These are phyloP conservation scores for Podaxis sp. DNA, from an alignment of 768 basidiomycete species.

Conservation along the genomic window DNA sequence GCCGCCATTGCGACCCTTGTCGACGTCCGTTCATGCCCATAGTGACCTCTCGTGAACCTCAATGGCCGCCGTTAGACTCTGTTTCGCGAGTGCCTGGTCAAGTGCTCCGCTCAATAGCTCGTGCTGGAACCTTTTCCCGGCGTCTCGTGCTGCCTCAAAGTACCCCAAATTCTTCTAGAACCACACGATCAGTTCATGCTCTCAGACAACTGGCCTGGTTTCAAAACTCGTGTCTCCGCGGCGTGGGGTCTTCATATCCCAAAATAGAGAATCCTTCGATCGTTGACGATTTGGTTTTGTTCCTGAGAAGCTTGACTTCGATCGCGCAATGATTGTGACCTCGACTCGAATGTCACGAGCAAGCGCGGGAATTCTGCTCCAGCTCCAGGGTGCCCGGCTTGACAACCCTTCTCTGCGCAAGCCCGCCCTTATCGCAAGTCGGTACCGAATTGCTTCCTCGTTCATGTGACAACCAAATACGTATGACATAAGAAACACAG, in stretches of 20 bases:
- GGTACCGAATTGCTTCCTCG: constrained; percentile 19
- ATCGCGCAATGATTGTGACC: constrained; percentile 23
- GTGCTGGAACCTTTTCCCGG: not conserved
- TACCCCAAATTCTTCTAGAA: not conserved
- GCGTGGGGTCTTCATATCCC: constrained; percentile 7
- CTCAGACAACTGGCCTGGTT: constrained; percentile 10
- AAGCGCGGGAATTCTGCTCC: not conserved
- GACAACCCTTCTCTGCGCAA: constrained; percentile 18
- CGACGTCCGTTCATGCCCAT: too few relatives aligned
- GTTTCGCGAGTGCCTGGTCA: not conserved
- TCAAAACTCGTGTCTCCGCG: constrained; percentile 12
- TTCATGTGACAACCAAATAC: not conserved
- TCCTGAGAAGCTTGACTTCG: constrained; percentile 33
- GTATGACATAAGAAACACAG: not conserved
- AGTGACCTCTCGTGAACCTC: constrained; percentile 19
- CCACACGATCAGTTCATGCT: constrained; percentile 4
- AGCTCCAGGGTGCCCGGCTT: constrained; percentile 13
- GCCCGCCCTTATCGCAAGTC: constrained; percentile 31
- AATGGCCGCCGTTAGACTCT: constrained; percentile 13
- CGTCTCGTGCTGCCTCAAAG: not conserved
- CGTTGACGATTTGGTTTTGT: constrained; percentile 32
- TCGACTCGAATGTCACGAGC: constrained; percentile 35
- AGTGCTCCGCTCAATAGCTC: not conserved
- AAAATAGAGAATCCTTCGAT: constrained; percentile 31
- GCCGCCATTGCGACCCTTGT: too few relatives aligned